phyloP scores from a whole-genome alignment of 495 filamentous ascomycete species.

The Neurospora cerealis region DNA sequence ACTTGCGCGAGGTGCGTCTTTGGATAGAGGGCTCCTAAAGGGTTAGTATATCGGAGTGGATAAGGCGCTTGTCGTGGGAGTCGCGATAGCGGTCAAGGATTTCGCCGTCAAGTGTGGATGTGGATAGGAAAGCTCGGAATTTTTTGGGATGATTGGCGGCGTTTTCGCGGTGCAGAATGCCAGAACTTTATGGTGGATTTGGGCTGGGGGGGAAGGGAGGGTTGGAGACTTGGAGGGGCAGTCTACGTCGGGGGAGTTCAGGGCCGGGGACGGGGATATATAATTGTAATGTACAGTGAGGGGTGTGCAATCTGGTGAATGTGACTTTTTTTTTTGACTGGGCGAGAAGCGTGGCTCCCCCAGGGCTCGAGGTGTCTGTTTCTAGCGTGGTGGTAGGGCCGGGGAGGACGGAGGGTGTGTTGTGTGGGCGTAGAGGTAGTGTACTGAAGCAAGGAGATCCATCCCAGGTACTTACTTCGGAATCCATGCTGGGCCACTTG shows the following conservation, averaged over 20 bases:
- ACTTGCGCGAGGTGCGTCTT: conserved; percentile 60
- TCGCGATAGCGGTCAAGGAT: background rate
- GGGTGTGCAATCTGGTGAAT: background rate
- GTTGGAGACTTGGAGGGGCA: background rate
- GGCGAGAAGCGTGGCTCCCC: background rate
- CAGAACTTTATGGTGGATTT: conserved; percentile 1
- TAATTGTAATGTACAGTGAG: background rate
- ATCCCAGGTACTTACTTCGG: background rate
- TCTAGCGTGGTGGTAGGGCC: background rate
- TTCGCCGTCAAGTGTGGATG: background rate
- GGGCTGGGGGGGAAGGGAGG: background rate
- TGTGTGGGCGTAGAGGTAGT: background rate
- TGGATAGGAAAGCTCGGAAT: background rate
- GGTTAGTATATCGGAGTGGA: conserved; percentile 18
- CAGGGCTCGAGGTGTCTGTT: background rate
- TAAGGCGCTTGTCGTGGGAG: background rate
- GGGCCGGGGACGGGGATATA: background rate
- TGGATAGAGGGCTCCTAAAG: conserved; percentile 35
- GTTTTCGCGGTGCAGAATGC: background rate
- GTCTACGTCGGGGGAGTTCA: background rate
- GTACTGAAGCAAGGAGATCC: background rate
- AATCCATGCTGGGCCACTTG: background rate
- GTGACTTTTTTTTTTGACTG: background rate
- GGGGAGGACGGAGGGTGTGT: background rate
- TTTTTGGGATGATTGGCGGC: background rate